Base-by-base conservation (phyloP, 257 asterid species). In the Nicotiana tabacum region DNA sequence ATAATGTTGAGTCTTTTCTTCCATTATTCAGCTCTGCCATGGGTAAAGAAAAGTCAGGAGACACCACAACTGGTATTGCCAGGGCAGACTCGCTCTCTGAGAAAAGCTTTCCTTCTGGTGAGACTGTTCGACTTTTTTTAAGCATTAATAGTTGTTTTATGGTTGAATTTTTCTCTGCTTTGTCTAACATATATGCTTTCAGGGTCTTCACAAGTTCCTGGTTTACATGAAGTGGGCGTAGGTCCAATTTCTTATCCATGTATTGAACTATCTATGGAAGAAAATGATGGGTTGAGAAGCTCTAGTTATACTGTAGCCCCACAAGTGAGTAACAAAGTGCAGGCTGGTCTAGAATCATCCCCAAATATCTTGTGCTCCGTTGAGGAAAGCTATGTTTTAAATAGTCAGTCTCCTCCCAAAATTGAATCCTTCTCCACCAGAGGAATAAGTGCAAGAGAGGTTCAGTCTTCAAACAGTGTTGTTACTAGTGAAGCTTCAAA, bases 401-500 rank as follows among this genome's bases (percentile, higher is more conserved):
- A 89, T 83, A 80, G 86, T 77, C 83, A 86, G 62, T 78, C 69
- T 58, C 79, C 85, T 64, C 83, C 91, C 8, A 83, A 83, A 83
- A 83, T 78, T 27, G 77, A 74, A 81, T 81, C 84, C 30, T 70
- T 48, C 70, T 83, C 87, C 29, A 64, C 83, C 18, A 86, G 60
- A 70, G 88, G 70, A 61, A 72, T 80, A 29, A 46, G 48, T 83
- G 77, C 60, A n/a, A 82, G 78, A 55, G 86, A 77, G 51, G 85
- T 80, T 67, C 84, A 82, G 17, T 84, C 87, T 39, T 57, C 86
- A 39, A 77, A 79, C 53, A 81, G 86, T 62, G 83, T 82, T 72
- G 77, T 85, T 33, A 79, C 87, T 62, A 87, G 88, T 76, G 89
- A 83, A 84, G 83, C 64, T 81, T 89, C 89, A 81, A 87, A 86